phyloP scores from a whole-genome alignment of 208 protist species.

The Porcisia hertigi region DNA sequence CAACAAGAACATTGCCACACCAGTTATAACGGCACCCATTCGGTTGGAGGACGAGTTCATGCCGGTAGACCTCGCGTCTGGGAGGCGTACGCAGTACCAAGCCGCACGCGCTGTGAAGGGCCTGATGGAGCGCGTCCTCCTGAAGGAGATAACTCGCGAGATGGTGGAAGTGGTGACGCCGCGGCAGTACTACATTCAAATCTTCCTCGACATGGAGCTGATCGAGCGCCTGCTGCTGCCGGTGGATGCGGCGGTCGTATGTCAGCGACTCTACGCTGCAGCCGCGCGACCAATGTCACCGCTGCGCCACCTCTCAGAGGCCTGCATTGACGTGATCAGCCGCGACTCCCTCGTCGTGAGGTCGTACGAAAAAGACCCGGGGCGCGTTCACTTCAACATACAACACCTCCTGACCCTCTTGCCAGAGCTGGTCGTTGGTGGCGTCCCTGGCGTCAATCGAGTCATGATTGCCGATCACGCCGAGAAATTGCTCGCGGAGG shows the following conservation, averaged over 20 bases:
- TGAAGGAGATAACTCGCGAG: constrained; percentile 90
- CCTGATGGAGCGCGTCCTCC: constrained; percentile 85
- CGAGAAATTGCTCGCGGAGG: constrained; percentile 92
- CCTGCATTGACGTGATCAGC: constrained; percentile 69
- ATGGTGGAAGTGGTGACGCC: constrained; percentile 89
- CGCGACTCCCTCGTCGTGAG: constrained; percentile 69
- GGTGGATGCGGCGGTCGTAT: constrained; percentile 84
- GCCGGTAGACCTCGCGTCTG: constrained; percentile 10
- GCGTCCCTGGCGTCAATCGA: constrained; percentile 93
- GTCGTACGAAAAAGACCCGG: constrained; percentile 55
- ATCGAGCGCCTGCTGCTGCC: constrained; percentile 94
- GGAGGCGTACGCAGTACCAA: constrained; percentile 38
- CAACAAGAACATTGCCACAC: constrained; percentile 97
- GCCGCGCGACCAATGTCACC: constrained; percentile 72
- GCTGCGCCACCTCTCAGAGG: constrained; percentile 89
- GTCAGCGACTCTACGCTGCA: constrained; percentile 71
- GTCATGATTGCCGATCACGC: constrained; percentile 94
- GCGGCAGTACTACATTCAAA: constrained; percentile 85
- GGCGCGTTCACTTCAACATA: constrained; percentile 76
- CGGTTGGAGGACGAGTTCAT: constrained; percentile 28
- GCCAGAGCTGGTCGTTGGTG: constrained; percentile 92
- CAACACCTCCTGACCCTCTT: constrained; percentile 88
- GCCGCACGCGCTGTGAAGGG: constrained; percentile 88
- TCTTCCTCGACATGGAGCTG: constrained; percentile 93
- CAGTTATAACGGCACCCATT: constrained; percentile 97